Conservation (phyloP, 169 alveolate genomes). For the Plasmodium malariae region DNA sequence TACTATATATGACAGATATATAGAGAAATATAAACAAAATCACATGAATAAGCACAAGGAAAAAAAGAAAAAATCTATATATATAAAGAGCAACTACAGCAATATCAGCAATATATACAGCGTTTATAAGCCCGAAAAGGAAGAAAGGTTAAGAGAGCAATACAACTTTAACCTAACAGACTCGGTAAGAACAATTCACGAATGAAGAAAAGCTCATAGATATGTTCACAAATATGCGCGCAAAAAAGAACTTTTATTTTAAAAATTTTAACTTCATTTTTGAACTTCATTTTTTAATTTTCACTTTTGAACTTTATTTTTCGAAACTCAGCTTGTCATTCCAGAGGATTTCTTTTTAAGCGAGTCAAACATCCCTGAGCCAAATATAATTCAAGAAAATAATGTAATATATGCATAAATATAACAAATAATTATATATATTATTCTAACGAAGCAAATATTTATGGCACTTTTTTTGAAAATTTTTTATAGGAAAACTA, state of each 20-base stretch:
- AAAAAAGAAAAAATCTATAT: slow-evolving; percentile 66
- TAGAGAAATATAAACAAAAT: slow-evolving; percentile 59
- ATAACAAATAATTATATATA: not conserved
- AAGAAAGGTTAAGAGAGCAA: slow-evolving; percentile 22
- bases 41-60: slow-evolving; percentile 39
- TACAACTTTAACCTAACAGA: slow-evolving; percentile 56
- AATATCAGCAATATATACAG: slow-evolving; percentile 75
- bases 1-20: slow-evolving; percentile 69
- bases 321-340: slow-evolving; percentile 30
- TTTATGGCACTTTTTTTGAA: too few species aligned
- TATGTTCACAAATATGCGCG: not conserved
- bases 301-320: not conserved
- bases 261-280: not conserved
- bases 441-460: not conserved
- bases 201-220: not conserved
- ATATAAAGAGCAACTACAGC: slow-evolving; percentile 64
- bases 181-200: slow-evolving; percentile 2
- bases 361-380: slow-evolving; percentile 59
- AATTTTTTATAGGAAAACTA: slow-evolving; percentile 67
- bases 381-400: slow-evolving; percentile 40
- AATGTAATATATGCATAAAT: slow-evolving; percentile 35
- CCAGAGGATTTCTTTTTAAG: slow-evolving; percentile 68
- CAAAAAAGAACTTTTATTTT: not conserved
- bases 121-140: slow-evolving; percentile 30
- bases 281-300: too few species aligned